Conservation (phyloP, 73 alveolate species). For the Paramecium bursaria region DNA sequence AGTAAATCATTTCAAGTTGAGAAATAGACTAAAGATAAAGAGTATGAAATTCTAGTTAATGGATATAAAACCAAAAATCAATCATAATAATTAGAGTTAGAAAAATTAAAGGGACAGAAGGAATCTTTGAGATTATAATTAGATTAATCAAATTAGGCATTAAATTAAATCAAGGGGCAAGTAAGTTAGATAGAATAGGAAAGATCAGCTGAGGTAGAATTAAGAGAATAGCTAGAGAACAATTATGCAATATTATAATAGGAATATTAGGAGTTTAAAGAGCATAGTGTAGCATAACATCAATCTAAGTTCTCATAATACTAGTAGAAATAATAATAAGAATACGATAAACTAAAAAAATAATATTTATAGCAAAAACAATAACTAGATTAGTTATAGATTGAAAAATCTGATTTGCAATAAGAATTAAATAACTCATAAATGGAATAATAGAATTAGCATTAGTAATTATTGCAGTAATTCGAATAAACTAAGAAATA, state of each 20-base stretch:
- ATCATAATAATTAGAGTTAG: background rate
- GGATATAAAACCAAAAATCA: slow-evolving; percentile 1
- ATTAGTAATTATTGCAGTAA: slow-evolving; percentile 1
- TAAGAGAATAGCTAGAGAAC: slow-evolving; percentile 43
- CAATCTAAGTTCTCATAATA: background rate
- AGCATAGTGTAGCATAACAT: background rate
- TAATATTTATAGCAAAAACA: background rate
- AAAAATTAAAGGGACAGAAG: slow-evolving; percentile 5
- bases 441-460: slow-evolving; percentile 5
- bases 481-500: slow-evolving; percentile 5
- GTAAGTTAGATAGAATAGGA: slow-evolving; percentile 17
- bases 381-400: background rate
- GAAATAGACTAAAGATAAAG: slow-evolving; percentile 7
- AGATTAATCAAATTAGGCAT: slow-evolving; percentile 28
- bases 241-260: slow-evolving; percentile 37
- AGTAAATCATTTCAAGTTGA: slow-evolving; percentile 13
- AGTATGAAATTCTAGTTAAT: slow-evolving; percentile 28
- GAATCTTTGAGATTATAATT: slow-evolving; percentile 26
- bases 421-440: slow-evolving; percentile 29
- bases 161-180: slow-evolving; percentile 8
- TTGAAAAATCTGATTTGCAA: slow-evolving; percentile 46
- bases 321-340: slow-evolving; percentile 29
- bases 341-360: slow-evolving; percentile 39
- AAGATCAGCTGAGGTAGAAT: slow-evolving; percentile 29
- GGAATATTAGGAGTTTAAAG: slow-evolving; percentile 51